Evolutionary conservation across 2,329 filamentous ascomycete species (phyloP).

Genomic region (Tricladium varicosporioides): DNA sequence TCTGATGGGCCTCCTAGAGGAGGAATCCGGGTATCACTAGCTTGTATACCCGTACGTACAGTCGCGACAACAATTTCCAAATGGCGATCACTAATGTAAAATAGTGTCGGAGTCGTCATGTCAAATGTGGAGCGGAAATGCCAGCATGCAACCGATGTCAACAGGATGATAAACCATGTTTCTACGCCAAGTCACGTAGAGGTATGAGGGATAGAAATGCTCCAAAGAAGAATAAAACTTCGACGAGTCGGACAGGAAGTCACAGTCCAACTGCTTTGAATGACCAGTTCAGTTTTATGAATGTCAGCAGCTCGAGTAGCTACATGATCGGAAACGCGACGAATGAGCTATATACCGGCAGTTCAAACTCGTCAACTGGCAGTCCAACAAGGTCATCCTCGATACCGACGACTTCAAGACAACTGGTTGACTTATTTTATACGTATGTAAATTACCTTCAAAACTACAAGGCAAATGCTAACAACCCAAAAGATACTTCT

Average conservation of each 20-base stretch:
- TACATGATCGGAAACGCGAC: slow-evolving; percentile 4
- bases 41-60: slow-evolving; percentile 42
- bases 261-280: slow-evolving; percentile 2
- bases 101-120: slow-evolving; percentile 38
- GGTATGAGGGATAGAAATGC: slow-evolving; percentile 36
- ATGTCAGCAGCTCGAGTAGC: neutral
- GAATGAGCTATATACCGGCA: slow-evolving; percentile 14
- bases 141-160: slow-evolving; percentile 43
- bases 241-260: slow-evolving; percentile 11
- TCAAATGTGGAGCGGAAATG: slow-evolving; percentile 46
- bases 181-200: slow-evolving; percentile 47
- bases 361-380: slow-evolving; percentile 14
- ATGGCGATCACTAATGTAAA: slow-evolving; percentile 39
- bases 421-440: slow-evolving; percentile 26
- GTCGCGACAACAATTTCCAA: slow-evolving; percentile 14
- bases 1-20: slow-evolving; percentile 15
- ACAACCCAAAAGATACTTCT: slow-evolving; percentile 31
- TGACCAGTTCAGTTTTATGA: no score
- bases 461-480: slow-evolving; percentile 22
- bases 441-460: slow-evolving; percentile 15
- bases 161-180: slow-evolving; percentile 42
- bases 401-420: slow-evolving; percentile 21
- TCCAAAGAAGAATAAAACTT: slow-evolving; percentile 15
- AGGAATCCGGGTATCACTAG: slow-evolving; percentile 42
- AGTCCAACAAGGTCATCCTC: slow-evolving; percentile 22